Conservation (phyloP, 768 basidiomycete genomes). For the Rhodotorula taiwanensis region DNA sequence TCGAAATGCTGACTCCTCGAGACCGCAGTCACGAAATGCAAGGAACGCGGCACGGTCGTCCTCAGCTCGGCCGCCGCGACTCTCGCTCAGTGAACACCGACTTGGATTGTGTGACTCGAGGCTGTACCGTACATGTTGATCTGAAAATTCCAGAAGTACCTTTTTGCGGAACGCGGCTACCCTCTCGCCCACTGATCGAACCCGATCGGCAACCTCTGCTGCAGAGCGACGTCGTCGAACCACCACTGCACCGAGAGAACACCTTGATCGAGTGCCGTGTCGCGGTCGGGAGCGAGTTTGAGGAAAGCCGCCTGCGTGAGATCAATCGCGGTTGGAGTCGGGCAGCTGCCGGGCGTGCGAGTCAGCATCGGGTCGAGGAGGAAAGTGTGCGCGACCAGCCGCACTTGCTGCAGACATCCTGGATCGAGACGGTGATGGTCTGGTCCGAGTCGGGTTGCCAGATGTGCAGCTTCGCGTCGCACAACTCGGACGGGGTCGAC, state of each 20-base stretch:
- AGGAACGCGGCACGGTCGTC: slow-evolving; percentile 68
- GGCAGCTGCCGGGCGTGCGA: not conserved
- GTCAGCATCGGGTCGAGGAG: not conserved
- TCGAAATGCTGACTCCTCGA: not conserved
- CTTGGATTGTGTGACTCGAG: not conserved
- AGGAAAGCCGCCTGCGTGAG: slow-evolving; percentile 1
- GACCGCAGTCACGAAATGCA: slow-evolving; percentile 68
- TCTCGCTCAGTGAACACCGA: slow-evolving; percentile 33
- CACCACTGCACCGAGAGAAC: slow-evolving; percentile 2
- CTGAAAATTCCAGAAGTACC: too few relatives aligned
- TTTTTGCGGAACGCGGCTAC: too few relatives aligned
- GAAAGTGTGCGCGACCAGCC: not conserved
- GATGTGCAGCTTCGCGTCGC: not conserved
- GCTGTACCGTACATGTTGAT: too few relatives aligned
- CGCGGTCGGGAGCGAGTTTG: not conserved
- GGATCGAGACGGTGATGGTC: not conserved
- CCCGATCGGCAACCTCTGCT: not conserved
- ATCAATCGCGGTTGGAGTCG: not conserved
- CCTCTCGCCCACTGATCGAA: not conserved
- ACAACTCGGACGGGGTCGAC: not conserved
- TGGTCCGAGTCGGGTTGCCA: slow-evolving; percentile 7
- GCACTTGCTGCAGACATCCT: slow-evolving; percentile 2
- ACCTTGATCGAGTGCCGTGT: not conserved
- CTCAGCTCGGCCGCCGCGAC: slow-evolving; percentile 78
- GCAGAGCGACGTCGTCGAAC: not conserved